Percentiles rank a stretch among this genome's conserved stretches.
Conservation (phyloP, 2,329 filamentous ascomycete genomes). For the Colletotrichum sansevieriae region DNA sequence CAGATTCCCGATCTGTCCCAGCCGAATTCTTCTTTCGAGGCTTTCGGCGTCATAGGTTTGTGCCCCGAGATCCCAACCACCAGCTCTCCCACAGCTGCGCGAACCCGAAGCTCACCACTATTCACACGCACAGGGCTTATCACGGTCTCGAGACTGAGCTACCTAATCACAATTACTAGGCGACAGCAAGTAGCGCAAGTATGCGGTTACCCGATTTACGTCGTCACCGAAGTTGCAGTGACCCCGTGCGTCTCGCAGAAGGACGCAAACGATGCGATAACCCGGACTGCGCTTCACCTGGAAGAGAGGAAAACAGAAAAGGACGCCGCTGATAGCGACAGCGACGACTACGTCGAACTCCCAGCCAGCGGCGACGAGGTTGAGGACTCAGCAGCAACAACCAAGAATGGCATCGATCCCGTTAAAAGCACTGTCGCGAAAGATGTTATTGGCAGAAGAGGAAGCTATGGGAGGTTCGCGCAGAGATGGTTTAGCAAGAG, state of each 20-base stretch:
- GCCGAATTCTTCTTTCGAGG: constrained; percentile 67
- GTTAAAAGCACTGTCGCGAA: constrained; percentile 78
- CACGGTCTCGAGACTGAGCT: constrained; percentile 83
- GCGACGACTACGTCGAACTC: constrained; percentile 60
- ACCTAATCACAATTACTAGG: constrained; percentile 87
- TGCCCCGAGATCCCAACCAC: constrained; percentile 31
- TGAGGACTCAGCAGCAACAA: constrained; percentile 55
- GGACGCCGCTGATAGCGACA: constrained; percentile 58
- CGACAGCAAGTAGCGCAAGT: constrained; percentile 92
- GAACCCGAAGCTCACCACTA: constrained; percentile 8
- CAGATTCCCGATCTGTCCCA: constrained; percentile 58
- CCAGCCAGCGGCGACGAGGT: constrained; percentile 56
- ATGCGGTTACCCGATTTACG: constrained; percentile 84
- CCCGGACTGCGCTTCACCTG: constrained; percentile 65
- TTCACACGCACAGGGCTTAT: constrained; percentile 75
- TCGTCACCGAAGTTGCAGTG: constrained; percentile 89
- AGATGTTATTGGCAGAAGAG: constrained; percentile 86
- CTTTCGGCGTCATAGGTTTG: constrained; percentile 71
- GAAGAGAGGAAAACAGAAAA: constrained; percentile 55
- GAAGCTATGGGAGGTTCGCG: constrained; percentile 90
- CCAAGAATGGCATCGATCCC: constrained; percentile 46
- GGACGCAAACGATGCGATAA: constrained; percentile 81
- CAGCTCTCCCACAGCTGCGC: not conserved
- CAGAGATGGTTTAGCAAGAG: constrained; percentile 91
- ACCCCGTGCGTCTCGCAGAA: constrained; percentile 84